A percentile compares a stretch with the other conserved stretches of the same genome.
Conservation (phyloP, 768 basidiomycete species). For the Phylloporus sp. region DNA sequence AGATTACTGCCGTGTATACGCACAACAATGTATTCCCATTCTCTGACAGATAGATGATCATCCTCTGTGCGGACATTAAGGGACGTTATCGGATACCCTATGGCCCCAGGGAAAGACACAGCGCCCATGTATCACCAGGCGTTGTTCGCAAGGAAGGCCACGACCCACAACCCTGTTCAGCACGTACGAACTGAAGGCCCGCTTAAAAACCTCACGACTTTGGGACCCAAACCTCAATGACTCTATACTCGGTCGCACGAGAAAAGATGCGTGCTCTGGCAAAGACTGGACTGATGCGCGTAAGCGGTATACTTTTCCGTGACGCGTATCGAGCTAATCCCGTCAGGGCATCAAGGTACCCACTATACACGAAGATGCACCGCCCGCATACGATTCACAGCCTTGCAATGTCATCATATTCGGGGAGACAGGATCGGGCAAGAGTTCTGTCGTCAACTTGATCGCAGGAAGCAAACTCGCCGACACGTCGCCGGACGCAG, state of each 20-base stretch:
- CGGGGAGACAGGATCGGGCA: conserved; percentile 29
- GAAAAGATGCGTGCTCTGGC: conserved; percentile 5
- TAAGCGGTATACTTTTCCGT: conserved; percentile 3
- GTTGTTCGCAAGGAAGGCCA: conserved; percentile 4
- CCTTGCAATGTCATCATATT: conserved; percentile 25
- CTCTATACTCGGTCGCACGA: neutral
- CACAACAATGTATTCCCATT: conserved; percentile 1
- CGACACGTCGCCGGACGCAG: conserved; percentile 27
- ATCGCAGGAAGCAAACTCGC: conserved; percentile 28
- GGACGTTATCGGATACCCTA: neutral
- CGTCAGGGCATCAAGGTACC: conserved; percentile 3
- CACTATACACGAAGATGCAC: conserved; percentile 1
- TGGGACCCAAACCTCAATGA: neutral
- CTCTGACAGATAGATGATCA: conserved; percentile 2
- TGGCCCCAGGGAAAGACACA: neutral
- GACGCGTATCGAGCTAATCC: neutral
- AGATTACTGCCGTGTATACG: neutral
- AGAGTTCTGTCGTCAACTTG: conserved; percentile 42
- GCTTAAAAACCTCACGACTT: neutral
- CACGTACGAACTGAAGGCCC: neutral
- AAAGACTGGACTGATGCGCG: neutral
- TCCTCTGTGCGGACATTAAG: conserved; percentile 11
- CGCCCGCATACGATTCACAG: conserved; percentile 15
- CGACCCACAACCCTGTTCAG: conserved; percentile 16
- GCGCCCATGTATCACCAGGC: conserved; percentile 3